Conservation (phyloP, 2,329 filamentous ascomycete species). For the Aspergillus fumigatus region DNA sequence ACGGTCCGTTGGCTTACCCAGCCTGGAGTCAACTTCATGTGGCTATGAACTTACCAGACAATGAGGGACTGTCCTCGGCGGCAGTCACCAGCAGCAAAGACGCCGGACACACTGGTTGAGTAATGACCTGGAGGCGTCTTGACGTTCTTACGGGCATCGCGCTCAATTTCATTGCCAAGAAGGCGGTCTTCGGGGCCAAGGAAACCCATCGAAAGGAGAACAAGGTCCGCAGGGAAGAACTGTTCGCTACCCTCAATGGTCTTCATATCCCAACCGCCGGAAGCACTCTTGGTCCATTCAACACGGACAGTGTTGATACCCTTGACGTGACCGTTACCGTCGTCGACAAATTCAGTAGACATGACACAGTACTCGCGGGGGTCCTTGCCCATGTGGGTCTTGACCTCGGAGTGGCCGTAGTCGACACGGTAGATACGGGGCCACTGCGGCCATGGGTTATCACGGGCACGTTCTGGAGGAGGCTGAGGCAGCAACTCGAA, state of each 20-base stretch:
- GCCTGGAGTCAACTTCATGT: not conserved
- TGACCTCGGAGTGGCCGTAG: constrained; percentile 93
- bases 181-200: constrained; percentile 86
- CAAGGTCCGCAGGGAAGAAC: constrained; percentile 93
- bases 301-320: constrained; percentile 95
- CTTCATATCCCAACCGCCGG: constrained; percentile 98
- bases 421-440: constrained; percentile 97
- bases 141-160: constrained; percentile 89
- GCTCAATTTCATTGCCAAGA: constrained; percentile 81
- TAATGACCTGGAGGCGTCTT: constrained; percentile 89
- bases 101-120: constrained; percentile 77
- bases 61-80: constrained; percentile 92
- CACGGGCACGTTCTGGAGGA: constrained; percentile 79
- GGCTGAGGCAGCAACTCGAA: constrained; percentile 94
- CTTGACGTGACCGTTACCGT: constrained; percentile 81
- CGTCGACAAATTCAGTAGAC: constrained; percentile 93
- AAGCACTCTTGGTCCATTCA: constrained; percentile 87
- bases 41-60: constrained; percentile 66
- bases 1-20: not conserved
- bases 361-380: constrained; percentile 97
- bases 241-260: constrained; percentile 88
- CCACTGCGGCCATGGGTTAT: constrained; percentile 99
- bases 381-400: constrained; percentile 92
- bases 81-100: constrained; percentile 94
- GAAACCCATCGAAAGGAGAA: constrained; percentile 96